Conservation (phyloP, 148 eudicot species). For the Amaranthus palmeri region DNA sequence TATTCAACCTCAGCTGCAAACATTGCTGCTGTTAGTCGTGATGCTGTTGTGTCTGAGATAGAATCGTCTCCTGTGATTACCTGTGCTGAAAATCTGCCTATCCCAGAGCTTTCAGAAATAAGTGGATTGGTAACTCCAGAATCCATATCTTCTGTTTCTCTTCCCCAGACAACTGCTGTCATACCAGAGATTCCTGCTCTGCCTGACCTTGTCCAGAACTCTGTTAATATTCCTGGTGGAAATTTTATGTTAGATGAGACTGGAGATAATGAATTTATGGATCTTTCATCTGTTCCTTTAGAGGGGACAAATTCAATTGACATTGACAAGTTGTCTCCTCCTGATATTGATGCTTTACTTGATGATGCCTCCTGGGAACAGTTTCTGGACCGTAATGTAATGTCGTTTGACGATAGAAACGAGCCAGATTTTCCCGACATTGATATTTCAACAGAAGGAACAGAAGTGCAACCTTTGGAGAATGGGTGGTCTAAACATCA, state of each 20-base stretch:
- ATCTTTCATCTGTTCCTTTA: slow-evolving; percentile 26
- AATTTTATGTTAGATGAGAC: slow-evolving; percentile 27
- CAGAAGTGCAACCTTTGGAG: slow-evolving; percentile 37
- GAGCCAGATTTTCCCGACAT: slow-evolving; percentile 33
- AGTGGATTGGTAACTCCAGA: slow-evolving; percentile 22
- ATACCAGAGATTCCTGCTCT: slow-evolving; percentile 30
- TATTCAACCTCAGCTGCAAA: slow-evolving; percentile 10
- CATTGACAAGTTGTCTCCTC: slow-evolving; percentile 30
- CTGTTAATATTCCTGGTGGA: slow-evolving; percentile 20
- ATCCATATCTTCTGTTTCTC: slow-evolving; percentile 26
- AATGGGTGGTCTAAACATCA: slow-evolving; percentile 52
- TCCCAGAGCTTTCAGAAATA: slow-evolving; percentile 23
- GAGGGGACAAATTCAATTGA: slow-evolving; percentile 27
- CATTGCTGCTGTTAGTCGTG: slow-evolving; percentile 19
- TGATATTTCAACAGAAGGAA: slow-evolving; percentile 31
- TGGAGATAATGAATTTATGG: slow-evolving; percentile 33
- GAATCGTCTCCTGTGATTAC: slow-evolving; percentile 28
- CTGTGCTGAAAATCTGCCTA: slow-evolving; percentile 26
- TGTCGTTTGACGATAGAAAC: slow-evolving; percentile 26
- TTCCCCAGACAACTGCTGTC: slow-evolving; percentile 19
- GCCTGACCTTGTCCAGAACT: slow-evolving; percentile 31
- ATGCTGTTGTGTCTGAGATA: slow-evolving; percentile 20
- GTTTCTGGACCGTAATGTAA: slow-evolving; percentile 33
- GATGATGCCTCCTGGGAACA: slow-evolving; percentile 39
- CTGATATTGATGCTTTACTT: slow-evolving; percentile 33